Base-by-base conservation (phyloP, 441 rosid species). In the Populus trichocarpa region DNA sequence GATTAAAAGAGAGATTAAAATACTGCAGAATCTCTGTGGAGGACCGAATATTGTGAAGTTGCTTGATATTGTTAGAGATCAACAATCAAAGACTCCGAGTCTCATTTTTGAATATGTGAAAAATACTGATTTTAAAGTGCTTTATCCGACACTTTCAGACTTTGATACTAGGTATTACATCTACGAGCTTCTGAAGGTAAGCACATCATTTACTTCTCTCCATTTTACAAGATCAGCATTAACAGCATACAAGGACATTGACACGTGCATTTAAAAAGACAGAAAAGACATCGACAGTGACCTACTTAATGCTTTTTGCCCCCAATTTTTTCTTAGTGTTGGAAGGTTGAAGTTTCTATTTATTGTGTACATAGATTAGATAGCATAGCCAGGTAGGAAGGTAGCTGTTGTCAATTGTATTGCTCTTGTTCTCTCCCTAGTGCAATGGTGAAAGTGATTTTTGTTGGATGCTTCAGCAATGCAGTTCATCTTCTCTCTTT, bases 1-100 rank as follows among this genome's bases (percentile, higher is more conserved):
- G 99, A 96, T 96, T 79, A 96, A 91, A 87, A 90, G 99, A 87
- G 99, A 94, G 91, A 94, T 96, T 72, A 94, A 96, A 82, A 96
- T 96, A 84, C 85, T 96, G 81, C 98, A 96, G 88, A 96, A 96
- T 86, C 99, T 96, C 18, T 96, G 98, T 64, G 99, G 99, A 42
- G 99, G 99, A 61, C 99, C 99, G 5, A 96, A 96, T 87, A 88
- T 96, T 75, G 90, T 96, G 77, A 92, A 91, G 87, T 80, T 96
- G 88, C 97, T 90, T 46, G 99, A 96, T 85, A 93, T 96, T 81
- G 99, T 96, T 76, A 91, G 99, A 84, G 99, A 96, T 89, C 97
- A 94, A 90, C 99, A 96, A 80, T 96, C 98, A 4, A 96, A 93
- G 86, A 96, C 99, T 6, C 99, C 98, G 0, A 96, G 99, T 83